Conservation (phyloP, 1,284 basidiomycete genomes). For the Singerocomus rubriflavus region DNA sequence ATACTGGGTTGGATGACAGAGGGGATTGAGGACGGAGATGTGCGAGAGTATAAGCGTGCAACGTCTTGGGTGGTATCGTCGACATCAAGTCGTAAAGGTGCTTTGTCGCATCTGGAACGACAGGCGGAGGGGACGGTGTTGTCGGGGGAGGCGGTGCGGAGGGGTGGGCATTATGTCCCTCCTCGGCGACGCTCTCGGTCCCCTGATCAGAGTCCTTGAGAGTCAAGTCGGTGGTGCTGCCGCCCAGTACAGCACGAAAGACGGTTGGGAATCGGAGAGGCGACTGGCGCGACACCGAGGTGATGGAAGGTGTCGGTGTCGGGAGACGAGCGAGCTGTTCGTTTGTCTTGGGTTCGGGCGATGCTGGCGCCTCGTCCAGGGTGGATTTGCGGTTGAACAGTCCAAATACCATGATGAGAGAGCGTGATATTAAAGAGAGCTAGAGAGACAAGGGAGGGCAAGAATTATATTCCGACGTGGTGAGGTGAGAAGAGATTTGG, state of each 20-base stretch:
- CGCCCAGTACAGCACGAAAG: constrained; percentile 22
- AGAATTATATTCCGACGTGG: constrained; percentile 1
- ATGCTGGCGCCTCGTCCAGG: constrained; percentile 8
- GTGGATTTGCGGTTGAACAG: constrained; percentile 44
- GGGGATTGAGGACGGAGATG: constrained; percentile 37
- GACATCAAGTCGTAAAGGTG: constrained; percentile 50
- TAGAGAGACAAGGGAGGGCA: background rate
- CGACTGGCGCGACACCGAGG: constrained; percentile 30
- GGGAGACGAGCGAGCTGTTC: constrained; percentile 38
- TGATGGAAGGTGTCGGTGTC: constrained; percentile 52
- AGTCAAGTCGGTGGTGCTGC: constrained; percentile 21
- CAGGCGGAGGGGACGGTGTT: constrained; percentile 26
- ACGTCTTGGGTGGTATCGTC: constrained; percentile 60
- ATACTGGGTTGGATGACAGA: constrained; percentile 13
- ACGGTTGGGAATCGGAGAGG: constrained; percentile 26
- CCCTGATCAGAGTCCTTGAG: constrained; percentile 13
- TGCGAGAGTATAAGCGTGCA: constrained; percentile 59
- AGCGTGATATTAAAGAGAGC: constrained; percentile 13
- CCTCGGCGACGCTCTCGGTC: constrained; percentile 10
- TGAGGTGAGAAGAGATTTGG: constrained; percentile 8
- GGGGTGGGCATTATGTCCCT: constrained; percentile 2
- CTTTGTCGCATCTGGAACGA: constrained; percentile 21
- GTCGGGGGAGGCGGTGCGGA: constrained; percentile 16
- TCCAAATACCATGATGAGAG: constrained; percentile 45
- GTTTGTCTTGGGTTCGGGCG: constrained; percentile 9